phyloP scores from a whole-genome alignment of 192 early-diverging fungal genomes.

The Spizellomyces sp. region DNA sequence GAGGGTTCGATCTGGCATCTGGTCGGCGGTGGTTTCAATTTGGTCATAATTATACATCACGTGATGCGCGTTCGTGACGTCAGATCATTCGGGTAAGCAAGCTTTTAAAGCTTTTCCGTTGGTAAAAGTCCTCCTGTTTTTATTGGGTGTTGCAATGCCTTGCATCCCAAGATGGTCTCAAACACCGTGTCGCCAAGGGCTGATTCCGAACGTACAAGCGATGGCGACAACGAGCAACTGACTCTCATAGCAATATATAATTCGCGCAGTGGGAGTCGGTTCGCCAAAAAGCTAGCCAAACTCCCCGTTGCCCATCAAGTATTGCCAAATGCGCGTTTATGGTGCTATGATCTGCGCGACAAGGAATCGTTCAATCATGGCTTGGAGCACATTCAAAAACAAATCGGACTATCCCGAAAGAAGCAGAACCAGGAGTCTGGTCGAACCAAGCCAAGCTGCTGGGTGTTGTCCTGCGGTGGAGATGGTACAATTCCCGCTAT shows the following conservation, averaged over 20 bases:
- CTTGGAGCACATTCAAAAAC: conserved; percentile 1
- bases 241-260: conserved; percentile 21
- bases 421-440: neutral
- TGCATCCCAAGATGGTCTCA: no score
- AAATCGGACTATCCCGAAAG: neutral
- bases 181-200: no score
- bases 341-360: conserved; percentile 12
- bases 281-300: conserved; percentile 1
- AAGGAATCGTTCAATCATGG: neutral
- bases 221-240: neutral
- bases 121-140: no score
- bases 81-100: no score
- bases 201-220: no score
- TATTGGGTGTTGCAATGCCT: no score
- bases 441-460: neutral
- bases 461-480: conserved; percentile 17
- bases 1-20: no score
- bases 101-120: no score
- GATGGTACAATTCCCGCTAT: conserved; percentile 14
- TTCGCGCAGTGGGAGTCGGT: conserved; percentile 2
- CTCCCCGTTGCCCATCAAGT: neutral
- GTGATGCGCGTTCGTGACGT: no score
- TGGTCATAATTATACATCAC: no score
- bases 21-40: no score
- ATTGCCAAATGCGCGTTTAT: neutral